Evolutionary conservation across 352 stramenopile species (phyloP).

Genomic region (Stramenopiles sp.): DNA sequence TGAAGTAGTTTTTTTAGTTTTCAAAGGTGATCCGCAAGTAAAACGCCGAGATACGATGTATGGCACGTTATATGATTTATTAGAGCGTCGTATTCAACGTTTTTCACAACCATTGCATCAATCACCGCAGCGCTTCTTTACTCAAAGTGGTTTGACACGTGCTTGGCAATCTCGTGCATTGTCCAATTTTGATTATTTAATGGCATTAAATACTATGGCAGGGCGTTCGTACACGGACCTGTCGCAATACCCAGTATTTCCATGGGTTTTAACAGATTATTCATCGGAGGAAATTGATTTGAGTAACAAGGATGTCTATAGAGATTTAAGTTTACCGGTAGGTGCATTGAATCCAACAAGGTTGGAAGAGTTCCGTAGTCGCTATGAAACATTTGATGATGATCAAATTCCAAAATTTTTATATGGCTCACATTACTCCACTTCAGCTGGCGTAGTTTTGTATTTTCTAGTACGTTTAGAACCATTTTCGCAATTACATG

Average conservation of each 20-base stretch:
- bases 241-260: constrained; percentile 9
- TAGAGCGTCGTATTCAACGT: not conserved
- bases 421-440: constrained; percentile 50
- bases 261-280: constrained; percentile 9
- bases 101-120: not conserved
- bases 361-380: constrained; percentile 7
- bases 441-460: constrained; percentile 33
- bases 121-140: not conserved
- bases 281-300: constrained; percentile 24
- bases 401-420: constrained; percentile 46
- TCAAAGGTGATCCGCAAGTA: not conserved
- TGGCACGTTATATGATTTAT: constrained; percentile 19
- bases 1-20: constrained; percentile 2
- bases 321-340: constrained; percentile 1
- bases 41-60: constrained; percentile 40
- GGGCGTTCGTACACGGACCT: constrained; percentile 11
- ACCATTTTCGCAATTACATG: constrained; percentile 79
- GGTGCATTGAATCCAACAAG: not conserved
- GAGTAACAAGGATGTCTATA: not conserved
- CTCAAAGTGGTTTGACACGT: constrained; percentile 5
- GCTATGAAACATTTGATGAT: constrained; percentile 6
- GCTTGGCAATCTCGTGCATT: not conserved
- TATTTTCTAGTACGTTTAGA: constrained; percentile 91
- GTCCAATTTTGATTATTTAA: constrained; percentile 6
- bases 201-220: constrained; percentile 8